Evolutionary conservation across 2,329 filamentous ascomycete species (phyloP).

Genomic region (Periconia digitata): DNA sequence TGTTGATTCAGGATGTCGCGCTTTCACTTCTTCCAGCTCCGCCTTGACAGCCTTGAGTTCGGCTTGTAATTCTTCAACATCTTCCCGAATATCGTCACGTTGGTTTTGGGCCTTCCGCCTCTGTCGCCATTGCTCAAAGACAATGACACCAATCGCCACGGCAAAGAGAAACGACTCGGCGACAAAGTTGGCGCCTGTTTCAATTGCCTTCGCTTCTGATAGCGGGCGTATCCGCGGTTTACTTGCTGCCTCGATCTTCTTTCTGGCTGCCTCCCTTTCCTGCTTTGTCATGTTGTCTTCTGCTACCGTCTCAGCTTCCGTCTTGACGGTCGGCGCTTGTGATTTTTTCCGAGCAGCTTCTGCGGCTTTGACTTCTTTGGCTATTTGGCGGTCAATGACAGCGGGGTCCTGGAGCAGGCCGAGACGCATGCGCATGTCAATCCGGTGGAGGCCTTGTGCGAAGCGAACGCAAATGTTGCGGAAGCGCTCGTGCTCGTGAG

Average conservation of each 20-base stretch:
- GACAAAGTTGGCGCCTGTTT: constrained; percentile 69
- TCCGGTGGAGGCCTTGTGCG: constrained; percentile 64
- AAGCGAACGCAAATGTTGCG: constrained; percentile 62
- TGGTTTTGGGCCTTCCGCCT: constrained; percentile 62
- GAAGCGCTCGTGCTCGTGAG: constrained; percentile 69
- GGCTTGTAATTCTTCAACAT: constrained; percentile 60
- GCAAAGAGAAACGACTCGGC: constrained; percentile 67
- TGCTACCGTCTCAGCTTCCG: constrained; percentile 60
- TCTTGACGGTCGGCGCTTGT: constrained; percentile 62
- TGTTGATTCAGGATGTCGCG: constrained; percentile 30
- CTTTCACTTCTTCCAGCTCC: constrained; percentile 46
- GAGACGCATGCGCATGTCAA: constrained; percentile 69
- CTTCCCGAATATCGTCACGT: constrained; percentile 62
- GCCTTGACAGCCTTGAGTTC: constrained; percentile 41
- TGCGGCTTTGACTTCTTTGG: constrained; percentile 57
- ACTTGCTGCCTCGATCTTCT: constrained; percentile 41
- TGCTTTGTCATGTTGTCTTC: constrained; percentile 54
- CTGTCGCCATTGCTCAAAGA: constrained; percentile 64
- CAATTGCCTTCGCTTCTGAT: constrained; percentile 68
- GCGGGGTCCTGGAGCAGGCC: constrained; percentile 65
- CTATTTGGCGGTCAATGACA: constrained; percentile 55
- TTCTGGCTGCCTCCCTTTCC: constrained; percentile 52
- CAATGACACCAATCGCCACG: constrained; percentile 63
- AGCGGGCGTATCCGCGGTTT: constrained; percentile 63
- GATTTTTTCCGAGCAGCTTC: constrained; percentile 55